Evolutionary conservation across 202 grass and related monocot species (phyloP), one percentile per base, ranked within the genome.

Genomic region (Zoysia matrella): DNA sequence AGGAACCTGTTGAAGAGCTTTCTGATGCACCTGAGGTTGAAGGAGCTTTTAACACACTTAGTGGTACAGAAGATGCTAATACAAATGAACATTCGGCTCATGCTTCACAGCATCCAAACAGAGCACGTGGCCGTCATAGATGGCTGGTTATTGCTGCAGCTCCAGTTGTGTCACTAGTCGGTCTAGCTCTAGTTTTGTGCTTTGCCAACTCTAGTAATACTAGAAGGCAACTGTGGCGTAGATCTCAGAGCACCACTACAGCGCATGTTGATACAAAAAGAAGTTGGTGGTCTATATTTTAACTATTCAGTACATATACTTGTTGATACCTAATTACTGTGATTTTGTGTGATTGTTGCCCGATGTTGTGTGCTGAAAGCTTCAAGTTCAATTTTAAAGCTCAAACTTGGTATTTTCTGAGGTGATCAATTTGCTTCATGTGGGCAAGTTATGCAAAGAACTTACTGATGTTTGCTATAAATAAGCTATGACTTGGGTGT

Each of bases 201-300:
- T 99, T 99, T 51, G 82, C 71, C 64, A 98, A 95, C 67, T 50
- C 44, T 55, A 72, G 77, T 52, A 84, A 83, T 70, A 80, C 47
- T 81, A 85, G 55, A 65, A 36, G 83, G 65, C 76, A 63, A 80
- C 52, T 80, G 13, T 68, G 52, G 53, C 75, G 66, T 79, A 52
- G 85, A 69, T 78, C 86, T 55, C 75, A 66, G 60, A 90, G 64
- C 74, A 60, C 47, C 8, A 56, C 75, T 80, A 76, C 6, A 7
- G 11, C 80, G 73, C 74, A 74, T 60, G 86, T 58, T 65, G 83
- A 73, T 52, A 88, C 84, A 82, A 87, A 81, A 85, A 95, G 73
- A 78, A 91, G 87, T 87, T 95, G 90, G 92, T 95, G 95, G 92
- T 88, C 87, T 79, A 86, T 93, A 75, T 98, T 98, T 62, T 98